Base-by-base conservation (phyloP, 768 basidiomycete genomes). In the Suillus hirtellus region DNA sequence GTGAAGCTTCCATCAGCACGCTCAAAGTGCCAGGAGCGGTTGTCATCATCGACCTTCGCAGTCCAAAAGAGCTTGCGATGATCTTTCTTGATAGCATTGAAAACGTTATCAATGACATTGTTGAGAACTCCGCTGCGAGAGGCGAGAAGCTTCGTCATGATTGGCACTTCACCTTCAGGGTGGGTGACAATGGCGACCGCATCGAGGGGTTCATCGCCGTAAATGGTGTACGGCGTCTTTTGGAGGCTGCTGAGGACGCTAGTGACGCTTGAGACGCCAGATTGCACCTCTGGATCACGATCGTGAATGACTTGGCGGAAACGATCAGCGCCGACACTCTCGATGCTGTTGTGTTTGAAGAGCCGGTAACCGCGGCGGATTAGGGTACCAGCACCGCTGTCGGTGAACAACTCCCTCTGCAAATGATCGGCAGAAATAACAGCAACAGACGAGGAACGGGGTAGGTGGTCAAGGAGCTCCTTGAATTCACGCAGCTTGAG, bases 401-500 rank as follows among this genome's bases (percentile, higher is more conserved):
- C 97, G 56, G 97, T 99, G 81, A 99, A 99, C 53, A 99, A 89
- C 78, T 99, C 97, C 77, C 95, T 96, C 77, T 99, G 97, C 44
- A 99, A 85, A 69, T 88, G 87, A 65, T 92, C 83, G 59, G 95
- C 88, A 58, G 93, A 93, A 78, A 99, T 99, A 78, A 99, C 95
- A 68, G 97, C 96, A 59, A 99, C 97, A 44, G 96, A 98, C 19
- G 96, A 97, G 3, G 97, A 92, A 63, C 97, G 95, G 17, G 97
- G 97, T 66, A 99, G 93, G 79, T 96, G 90, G 73, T 99, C 97
- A 50, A 99, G 86, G 60, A 99, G 89, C 72, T 99, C 97, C 79
- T 99, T 99, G 84, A 99, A 98, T 76, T 99, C 96, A 67, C 97
- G 90, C 63, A 99, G 85, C 80, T 99, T 99, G 76, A 99, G 92